phyloP scores from a whole-genome alignment of 2,329 filamentous ascomycete species.

The Pyricularia grisea region DNA sequence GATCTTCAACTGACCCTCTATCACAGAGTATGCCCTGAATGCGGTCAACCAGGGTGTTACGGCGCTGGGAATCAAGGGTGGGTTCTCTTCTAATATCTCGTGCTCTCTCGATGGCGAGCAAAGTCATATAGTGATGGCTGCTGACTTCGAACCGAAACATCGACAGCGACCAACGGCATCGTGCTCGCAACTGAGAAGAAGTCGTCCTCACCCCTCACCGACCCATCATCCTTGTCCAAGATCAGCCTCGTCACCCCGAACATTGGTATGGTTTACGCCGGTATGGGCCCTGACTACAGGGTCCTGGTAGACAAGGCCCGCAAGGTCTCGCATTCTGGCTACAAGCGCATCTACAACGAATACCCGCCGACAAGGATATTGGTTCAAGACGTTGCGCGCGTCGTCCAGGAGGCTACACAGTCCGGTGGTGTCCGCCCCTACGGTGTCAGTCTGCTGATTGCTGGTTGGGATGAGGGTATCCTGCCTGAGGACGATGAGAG shows the following conservation, averaged over 20 bases:
- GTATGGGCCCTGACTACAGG: conserved; percentile 98
- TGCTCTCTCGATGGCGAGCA: background rate
- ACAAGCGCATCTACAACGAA: conserved; percentile 99
- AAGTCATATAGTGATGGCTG: background rate
- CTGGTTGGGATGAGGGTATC: conserved; percentile 96
- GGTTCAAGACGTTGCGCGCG: conserved; percentile 93
- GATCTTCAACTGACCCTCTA: background rate
- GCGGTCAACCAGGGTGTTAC: conserved; percentile 99
- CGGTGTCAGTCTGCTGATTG: conserved; percentile 89
- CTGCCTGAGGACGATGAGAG: conserved; percentile 67
- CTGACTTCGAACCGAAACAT: conserved; percentile 4
- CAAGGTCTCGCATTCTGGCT: conserved; percentile 95
- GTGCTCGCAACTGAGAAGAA: conserved; percentile 99
- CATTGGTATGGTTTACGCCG: conserved; percentile 99
- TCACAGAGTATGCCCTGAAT: conserved; percentile 92
- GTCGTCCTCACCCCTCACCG: conserved; percentile 93
- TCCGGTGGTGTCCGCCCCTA: conserved; percentile 96
- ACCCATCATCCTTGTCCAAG: conserved; percentile 90
- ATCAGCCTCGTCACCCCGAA: conserved; percentile 97
- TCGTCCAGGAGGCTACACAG: conserved; percentile 98
- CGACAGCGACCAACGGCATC: conserved; percentile 88
- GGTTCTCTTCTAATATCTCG: conserved; percentile 10
- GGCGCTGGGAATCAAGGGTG: conserved; percentile 96
- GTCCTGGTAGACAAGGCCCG: conserved; percentile 95
- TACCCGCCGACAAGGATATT: conserved; percentile 99